These are phyloP conservation scores for Fusarium oxysporum DNA, from an alignment of 2,329 filamentous ascomycete genomes.

Conservation along the genomic window DNA sequence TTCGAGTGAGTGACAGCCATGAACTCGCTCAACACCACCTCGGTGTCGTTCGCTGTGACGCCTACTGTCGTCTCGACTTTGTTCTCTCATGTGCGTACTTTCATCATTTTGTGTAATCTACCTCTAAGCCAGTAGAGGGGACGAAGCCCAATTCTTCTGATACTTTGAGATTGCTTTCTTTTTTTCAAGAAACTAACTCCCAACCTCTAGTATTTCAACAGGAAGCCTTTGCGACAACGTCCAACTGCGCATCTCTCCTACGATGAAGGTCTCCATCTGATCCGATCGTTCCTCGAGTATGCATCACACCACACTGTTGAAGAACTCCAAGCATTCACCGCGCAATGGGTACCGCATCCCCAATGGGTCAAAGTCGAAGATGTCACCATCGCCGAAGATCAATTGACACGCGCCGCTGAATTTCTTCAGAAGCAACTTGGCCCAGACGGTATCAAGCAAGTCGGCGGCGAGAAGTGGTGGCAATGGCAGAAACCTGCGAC, in stretches of 20 bases:
- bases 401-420: constrained; percentile 73
- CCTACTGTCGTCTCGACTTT: constrained; percentile 90
- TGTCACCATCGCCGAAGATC: constrained; percentile 71
- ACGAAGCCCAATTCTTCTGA: not conserved
- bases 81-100: constrained; percentile 78
- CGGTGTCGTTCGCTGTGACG: constrained; percentile 84
- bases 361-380: constrained; percentile 86
- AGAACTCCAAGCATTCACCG: constrained; percentile 90
- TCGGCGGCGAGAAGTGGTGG: constrained; percentile 91
- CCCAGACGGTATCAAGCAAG: constrained; percentile 74
- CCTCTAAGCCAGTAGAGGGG: constrained; percentile 11
- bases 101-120: constrained; percentile 1
- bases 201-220: constrained; percentile 77
- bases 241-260: constrained; percentile 94
- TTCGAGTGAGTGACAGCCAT: constrained; percentile 47
- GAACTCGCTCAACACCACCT: constrained; percentile 78
- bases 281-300: constrained; percentile 86
- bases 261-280: constrained; percentile 88
- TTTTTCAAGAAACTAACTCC: constrained; percentile 12
- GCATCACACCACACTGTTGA: constrained; percentile 92
- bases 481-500: constrained; percentile 79
- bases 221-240: constrained; percentile 78
- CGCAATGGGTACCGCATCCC: constrained; percentile 90
- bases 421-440: constrained; percentile 81
- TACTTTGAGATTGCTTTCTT: not conserved